Evolutionary conservation across 805 yeast species (phyloP), one percentile per base, ranked within the genome.

Genomic region (Candida gorgasii): DNA sequence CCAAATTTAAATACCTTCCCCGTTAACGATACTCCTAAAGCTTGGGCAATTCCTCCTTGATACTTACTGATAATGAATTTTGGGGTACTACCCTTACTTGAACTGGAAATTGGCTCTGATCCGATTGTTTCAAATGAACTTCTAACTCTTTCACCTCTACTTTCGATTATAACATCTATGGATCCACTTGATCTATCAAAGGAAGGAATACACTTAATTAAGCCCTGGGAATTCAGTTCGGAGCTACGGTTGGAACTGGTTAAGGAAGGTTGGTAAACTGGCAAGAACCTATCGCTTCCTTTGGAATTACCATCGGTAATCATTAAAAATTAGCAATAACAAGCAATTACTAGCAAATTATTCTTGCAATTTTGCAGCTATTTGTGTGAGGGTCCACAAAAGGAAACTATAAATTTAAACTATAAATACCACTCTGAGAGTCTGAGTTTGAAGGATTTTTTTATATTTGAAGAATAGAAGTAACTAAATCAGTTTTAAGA

Each of bases 11-110:
- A 27, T 5, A 31, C 17, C 16, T 37, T 43, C 4, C 26, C 20
- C 6, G 19, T 18, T 13, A 36, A 23, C 17, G 46, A 39, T 9
- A 43, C 12, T 3, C 43, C 43, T 28, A 43, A 31, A n/a, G 46
- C 46, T 17, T 24, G 42, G 5, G 46, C 39, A 8, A 43, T 31
- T 2, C 20, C 24, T 5, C 39, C 40, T 39, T 43, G 46, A 23
- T 36, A 29, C 19, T 20, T 29, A 34, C 15, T 34, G 8, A 22
- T 12, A 3, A 14, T 13, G 14, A 34, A 34, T 22, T 34, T 34
- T 5, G 37, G 37, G 3, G 28, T 5, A 26, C 39, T 36, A 12
- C 24, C 39, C 15, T 26, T 16, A 27, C 32, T 36, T 23, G 39
- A 35, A 17, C 22, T 11, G 22, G 5, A 5, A 14, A 18, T 16